phyloP scores from a whole-genome alignment of 2,329 filamentous ascomycete genomes.

The Incumbomyces lentus region DNA sequence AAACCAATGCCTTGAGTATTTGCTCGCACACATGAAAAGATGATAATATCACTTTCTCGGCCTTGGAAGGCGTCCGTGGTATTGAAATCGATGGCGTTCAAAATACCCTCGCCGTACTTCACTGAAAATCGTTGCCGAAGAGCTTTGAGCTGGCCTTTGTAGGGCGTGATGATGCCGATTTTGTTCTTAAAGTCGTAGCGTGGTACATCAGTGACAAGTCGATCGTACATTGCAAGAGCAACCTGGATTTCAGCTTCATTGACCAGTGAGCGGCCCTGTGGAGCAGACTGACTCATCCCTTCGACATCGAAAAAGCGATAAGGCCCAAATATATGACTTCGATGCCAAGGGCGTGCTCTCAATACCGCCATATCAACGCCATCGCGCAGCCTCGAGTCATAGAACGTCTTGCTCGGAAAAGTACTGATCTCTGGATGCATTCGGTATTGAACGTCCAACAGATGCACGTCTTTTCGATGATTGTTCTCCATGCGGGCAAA shows the following conservation, averaged over 20 bases:
- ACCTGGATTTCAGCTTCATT: conserved; percentile 81
- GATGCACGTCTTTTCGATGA: conserved; percentile 74
- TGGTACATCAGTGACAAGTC: conserved; percentile 62
- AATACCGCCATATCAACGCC: conserved; percentile 71
- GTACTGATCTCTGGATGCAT: conserved; percentile 96
- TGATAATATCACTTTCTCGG: conserved; percentile 93
- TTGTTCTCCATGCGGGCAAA: conserved; percentile 98
- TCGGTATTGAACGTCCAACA: conserved; percentile 95
- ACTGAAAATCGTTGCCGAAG: conserved; percentile 64
- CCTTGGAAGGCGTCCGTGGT: conserved; percentile 98
- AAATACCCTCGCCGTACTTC: conserved; percentile 63
- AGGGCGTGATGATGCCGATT: conserved; percentile 94
- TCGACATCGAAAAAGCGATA: conserved; percentile 97
- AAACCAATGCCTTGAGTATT: conserved; percentile 93
- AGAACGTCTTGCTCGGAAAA: conserved; percentile 87
- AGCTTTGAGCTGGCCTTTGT: conserved; percentile 82
- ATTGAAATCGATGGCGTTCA: conserved; percentile 85
- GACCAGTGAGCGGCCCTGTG: conserved; percentile 76
- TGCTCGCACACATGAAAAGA: conserved; percentile 95
- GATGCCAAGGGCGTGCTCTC: conserved; percentile 75
- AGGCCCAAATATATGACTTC: conserved; percentile 67
- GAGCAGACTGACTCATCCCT: conserved; percentile 72
- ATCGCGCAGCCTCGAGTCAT: conserved; percentile 77
- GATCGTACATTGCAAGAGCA: conserved; percentile 72
- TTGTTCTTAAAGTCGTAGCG: conserved; percentile 65